These are phyloP conservation scores for Globisporangium orthogonon DNA, from an alignment of 352 stramenopile genomes.

Conservation along the genomic window DNA sequence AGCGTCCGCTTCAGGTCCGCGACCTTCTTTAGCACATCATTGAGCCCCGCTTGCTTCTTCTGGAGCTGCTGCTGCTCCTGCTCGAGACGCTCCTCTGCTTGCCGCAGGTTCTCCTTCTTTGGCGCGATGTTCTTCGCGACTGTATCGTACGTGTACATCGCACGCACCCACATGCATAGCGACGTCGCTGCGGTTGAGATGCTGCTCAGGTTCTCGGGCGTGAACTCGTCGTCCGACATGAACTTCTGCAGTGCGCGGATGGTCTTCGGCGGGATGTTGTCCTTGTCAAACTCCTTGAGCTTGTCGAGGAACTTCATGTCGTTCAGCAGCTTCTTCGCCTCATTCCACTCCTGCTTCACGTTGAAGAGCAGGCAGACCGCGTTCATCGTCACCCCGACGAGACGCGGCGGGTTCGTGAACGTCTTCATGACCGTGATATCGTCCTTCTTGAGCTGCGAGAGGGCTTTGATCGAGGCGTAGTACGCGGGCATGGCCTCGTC, in stretches of 20 bases:
- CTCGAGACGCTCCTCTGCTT: conserved; percentile 83
- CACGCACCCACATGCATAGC: conserved; percentile 92
- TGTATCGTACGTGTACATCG: conserved; percentile 93
- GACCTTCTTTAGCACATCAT: conserved; percentile 79
- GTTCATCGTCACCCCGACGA: conserved; percentile 90
- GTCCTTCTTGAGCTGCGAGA: conserved; percentile 90
- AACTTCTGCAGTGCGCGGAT: conserved; percentile 89
- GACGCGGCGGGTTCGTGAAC: conserved; percentile 86
- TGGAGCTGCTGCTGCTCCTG: conserved; percentile 82
- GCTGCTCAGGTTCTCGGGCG: conserved; percentile 84
- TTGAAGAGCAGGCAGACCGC: conserved; percentile 89
- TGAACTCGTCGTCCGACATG: conserved; percentile 88
- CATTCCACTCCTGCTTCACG: conserved; percentile 88
- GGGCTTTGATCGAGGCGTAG: conserved; percentile 86
- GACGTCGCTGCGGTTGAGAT: conserved; percentile 89
- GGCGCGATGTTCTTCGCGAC: conserved; percentile 92
- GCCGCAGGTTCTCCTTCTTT: conserved; percentile 89
- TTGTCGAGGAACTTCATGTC: conserved; percentile 91
- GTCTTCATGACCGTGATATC: conserved; percentile 91
- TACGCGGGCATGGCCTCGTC: conserved; percentile 92
- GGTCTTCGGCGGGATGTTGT: conserved; percentile 84
- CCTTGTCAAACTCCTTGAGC: conserved; percentile 85
- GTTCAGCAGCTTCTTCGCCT: conserved; percentile 88
- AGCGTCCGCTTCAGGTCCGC: conserved; percentile 85
- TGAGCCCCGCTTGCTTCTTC: conserved; percentile 84